These are phyloP conservation scores for Cyberlindnera samutprakarnensis DNA, from an alignment of 805 yeast genomes.

Conservation along the genomic window DNA sequence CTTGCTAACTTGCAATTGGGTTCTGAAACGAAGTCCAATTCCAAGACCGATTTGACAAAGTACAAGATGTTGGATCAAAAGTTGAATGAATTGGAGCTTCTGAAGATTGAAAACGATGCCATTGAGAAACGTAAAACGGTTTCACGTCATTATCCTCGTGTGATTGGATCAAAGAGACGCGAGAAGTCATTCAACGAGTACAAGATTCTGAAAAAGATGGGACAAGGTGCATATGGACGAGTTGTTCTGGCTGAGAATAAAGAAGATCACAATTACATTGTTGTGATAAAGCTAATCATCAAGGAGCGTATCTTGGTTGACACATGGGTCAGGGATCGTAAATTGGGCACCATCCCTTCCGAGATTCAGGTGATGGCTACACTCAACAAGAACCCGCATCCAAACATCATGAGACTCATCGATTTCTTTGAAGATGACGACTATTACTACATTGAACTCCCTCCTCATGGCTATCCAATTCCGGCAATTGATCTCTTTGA, in stretches of 20 bases:
- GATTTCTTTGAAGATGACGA: constrained; percentile 92
- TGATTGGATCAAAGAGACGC: constrained; percentile 62
- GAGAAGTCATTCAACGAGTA: constrained; percentile 69
- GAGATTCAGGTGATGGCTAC: constrained; percentile 91
- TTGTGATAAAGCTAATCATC: constrained; percentile 82
- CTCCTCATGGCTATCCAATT: constrained; percentile 74
- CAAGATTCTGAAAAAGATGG: constrained; percentile 65
- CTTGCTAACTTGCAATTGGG: too few species aligned
- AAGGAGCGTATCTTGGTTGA: constrained; percentile 92
- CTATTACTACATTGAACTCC: constrained; percentile 85
- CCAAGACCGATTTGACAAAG: constrained; percentile 7
- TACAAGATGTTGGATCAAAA: constrained; percentile 13
- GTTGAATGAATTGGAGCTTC: constrained; percentile 32
- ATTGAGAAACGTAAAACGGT: constrained; percentile 28
- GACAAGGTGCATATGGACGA: constrained; percentile 96
- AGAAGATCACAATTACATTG: constrained; percentile 52
- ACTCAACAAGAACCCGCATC: constrained; percentile 72
- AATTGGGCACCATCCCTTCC: constrained; percentile 89
- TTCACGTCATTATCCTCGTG: constrained; percentile 31
- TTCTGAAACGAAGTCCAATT: too few species aligned
- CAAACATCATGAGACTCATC: constrained; percentile 74
- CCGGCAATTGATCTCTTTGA: constrained; percentile 94
- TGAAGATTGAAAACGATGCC: constrained; percentile 37
- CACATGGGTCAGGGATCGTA: constrained; percentile 93
- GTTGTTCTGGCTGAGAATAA: constrained; percentile 74